Evolutionary conservation across 805 yeast species (phyloP).

Genomic region (Tetrapisispora phaffii): DNA sequence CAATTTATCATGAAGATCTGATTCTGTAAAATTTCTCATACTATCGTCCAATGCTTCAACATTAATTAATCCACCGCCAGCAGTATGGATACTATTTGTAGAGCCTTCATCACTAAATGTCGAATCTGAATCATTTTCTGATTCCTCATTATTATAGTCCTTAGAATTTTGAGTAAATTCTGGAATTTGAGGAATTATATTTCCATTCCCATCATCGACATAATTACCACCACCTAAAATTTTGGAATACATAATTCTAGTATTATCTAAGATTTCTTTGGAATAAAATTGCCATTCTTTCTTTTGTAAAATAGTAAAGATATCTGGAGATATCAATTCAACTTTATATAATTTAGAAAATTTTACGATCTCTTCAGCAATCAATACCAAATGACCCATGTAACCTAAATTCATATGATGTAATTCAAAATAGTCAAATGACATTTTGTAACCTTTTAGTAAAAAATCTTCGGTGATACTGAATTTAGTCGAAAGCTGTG

Average conservation of each 20-base stretch:
- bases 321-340: constrained; percentile 26
- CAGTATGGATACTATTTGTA: constrained; percentile 1
- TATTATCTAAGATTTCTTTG: constrained; percentile 24
- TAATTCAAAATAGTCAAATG: constrained; percentile 49
- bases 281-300: constrained; percentile 23
- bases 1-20: constrained; percentile 10
- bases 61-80: constrained; percentile 10
- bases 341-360: constrained; percentile 42
- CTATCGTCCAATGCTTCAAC: constrained; percentile 13
- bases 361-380: constrained; percentile 92
- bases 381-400: constrained; percentile 92
- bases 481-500: constrained; percentile 32
- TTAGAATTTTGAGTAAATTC: constrained; percentile 1
- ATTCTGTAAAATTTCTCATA: constrained; percentile 13
- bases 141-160: not conserved
- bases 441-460: constrained; percentile 50
- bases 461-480: constrained; percentile 49
- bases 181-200: constrained; percentile 19
- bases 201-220: constrained; percentile 25
- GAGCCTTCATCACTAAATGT: not conserved
- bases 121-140: not conserved
- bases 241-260: constrained; percentile 29
- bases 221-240: constrained; percentile 30
- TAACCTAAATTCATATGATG: constrained; percentile 72
- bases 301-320: constrained; percentile 15